phyloP scores from a whole-genome alignment of 1,284 basidiomycete species.

The Phylloporus sp. region DNA sequence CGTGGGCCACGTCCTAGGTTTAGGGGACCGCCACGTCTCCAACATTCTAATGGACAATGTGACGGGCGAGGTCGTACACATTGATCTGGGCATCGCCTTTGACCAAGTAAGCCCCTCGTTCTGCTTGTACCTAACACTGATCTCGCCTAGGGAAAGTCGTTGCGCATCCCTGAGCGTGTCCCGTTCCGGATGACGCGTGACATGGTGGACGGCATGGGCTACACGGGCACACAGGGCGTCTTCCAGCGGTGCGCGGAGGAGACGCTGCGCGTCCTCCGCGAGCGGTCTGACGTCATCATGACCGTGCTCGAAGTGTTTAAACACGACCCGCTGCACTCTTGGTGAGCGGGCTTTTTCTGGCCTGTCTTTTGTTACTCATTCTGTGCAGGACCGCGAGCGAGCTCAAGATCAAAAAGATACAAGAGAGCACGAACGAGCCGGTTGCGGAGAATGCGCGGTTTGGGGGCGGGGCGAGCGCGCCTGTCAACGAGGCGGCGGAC shows the following conservation, averaged over 20 bases:
- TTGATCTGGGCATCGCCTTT: slow-evolving; percentile 96
- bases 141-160: slow-evolving; percentile 73
- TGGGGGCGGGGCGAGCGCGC: slow-evolving; percentile 58
- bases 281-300: slow-evolving; percentile 87
- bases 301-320: slow-evolving; percentile 98
- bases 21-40: slow-evolving; percentile 92
- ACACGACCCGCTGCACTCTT: slow-evolving; percentile 93
- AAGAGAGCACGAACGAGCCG: slow-evolving; percentile 46
- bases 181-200: slow-evolving; percentile 96
- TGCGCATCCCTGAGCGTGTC: slow-evolving; percentile 87
- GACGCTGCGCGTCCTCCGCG: slow-evolving; percentile 88
- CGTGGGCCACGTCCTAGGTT: slow-evolving; percentile 90
- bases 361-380: background rate
- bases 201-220: slow-evolving; percentile 93
- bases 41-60: slow-evolving; percentile 91
- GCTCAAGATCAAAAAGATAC: slow-evolving; percentile 69
- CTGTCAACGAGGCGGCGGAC: slow-evolving; percentile 88
- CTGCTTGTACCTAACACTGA: background rate
- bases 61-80: slow-evolving; percentile 91
- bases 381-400: slow-evolving; percentile 74
- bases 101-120: slow-evolving; percentile 74
- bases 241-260: slow-evolving; percentile 96
- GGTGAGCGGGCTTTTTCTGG: slow-evolving; percentile 55
- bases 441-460: slow-evolving; percentile 32
- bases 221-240: slow-evolving; percentile 90